phyloP scores from a whole-genome alignment of 169 alveolate species.

The Eimeria nieschulzi region DNA sequence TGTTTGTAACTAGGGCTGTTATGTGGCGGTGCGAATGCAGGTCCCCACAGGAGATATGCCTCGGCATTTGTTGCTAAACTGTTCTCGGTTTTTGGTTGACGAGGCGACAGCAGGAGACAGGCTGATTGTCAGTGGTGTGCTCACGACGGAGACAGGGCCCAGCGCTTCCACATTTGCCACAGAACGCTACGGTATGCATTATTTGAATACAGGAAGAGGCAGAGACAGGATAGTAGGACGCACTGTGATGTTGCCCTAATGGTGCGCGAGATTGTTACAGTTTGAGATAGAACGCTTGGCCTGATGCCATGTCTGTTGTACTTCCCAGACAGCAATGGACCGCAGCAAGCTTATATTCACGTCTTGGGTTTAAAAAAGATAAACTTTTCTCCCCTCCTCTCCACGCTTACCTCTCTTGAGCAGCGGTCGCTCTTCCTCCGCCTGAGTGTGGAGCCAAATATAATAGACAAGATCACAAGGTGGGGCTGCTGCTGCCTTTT shows the following conservation, averaged over 20 bases:
- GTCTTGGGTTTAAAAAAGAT: constrained; percentile 83
- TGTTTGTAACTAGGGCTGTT: not conserved
- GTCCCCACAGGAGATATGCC: constrained; percentile 94
- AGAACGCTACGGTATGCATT: constrained; percentile 34
- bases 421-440: constrained; percentile 77
- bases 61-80: constrained; percentile 89
- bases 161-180: not conserved
- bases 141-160: constrained; percentile 74
- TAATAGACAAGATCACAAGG: constrained; percentile 86
- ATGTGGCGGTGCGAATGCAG: constrained; percentile 28
- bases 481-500: constrained; percentile 81
- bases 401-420: constrained; percentile 32
- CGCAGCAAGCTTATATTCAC: constrained; percentile 82
- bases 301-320: not conserved
- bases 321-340: constrained; percentile 30
- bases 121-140: constrained; percentile 95
- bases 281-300: no score
- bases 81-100: constrained; percentile 93
- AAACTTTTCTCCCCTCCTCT: constrained; percentile 31
- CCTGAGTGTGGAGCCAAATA: constrained; percentile 85
- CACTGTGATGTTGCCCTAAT: no score
- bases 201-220: no score
- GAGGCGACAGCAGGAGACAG: constrained; percentile 98
- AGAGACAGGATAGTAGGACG: no score
- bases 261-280: no score